Evolutionary conservation across 129 eudicot species (phyloP), one percentile per base, ranked within the genome.

Genomic region (Deinandra increscens): DNA sequence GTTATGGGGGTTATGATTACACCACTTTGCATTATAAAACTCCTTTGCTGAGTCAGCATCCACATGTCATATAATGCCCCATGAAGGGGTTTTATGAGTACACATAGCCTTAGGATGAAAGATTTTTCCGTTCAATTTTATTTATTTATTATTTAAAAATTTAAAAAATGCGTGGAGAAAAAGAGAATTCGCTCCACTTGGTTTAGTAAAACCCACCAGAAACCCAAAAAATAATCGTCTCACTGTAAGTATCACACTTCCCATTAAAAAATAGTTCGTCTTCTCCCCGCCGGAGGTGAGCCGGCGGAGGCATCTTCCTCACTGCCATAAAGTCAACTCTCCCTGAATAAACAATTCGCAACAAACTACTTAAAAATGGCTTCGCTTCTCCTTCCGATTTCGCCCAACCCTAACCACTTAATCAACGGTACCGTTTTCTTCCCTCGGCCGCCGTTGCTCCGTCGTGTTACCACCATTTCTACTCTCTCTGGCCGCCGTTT

Each of bases 321-420:
- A 6, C 20, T 5, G 55, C 33, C 58, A 51, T 14, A 70, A 64
- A 74, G 45, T 45, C 23, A 55, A 67, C 53, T 10, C 69, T 37
- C 34, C 62, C 75, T 39, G 70, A 68, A 60, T 60, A 76, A 60
- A 76, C 80, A 68, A 76, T 68, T 75, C 4, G 12, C 61, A 70
- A 17, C 31, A 73, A 44, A 66, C 45, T 17, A 5, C 19, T 43
- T 19, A 14, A 63, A 72, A 62, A 79, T 73, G 84, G 82, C 80
- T 41, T 80, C 84, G 14, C 29, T 69, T 23, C 79, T 78, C 51
- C 73, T 62, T 22, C 44, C 66, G 10, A 48, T 70, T 38, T 42
- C 60, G 19, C 77, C 64, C 3, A 81, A 75, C 78, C 72, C 81
- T 70, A 54, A 43, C 17, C 46, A 38, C 64, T 56, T 36, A 58